Evolutionary conservation across 2,329 filamentous ascomycete species (phyloP).

Genomic region (Venturia asperata): DNA sequence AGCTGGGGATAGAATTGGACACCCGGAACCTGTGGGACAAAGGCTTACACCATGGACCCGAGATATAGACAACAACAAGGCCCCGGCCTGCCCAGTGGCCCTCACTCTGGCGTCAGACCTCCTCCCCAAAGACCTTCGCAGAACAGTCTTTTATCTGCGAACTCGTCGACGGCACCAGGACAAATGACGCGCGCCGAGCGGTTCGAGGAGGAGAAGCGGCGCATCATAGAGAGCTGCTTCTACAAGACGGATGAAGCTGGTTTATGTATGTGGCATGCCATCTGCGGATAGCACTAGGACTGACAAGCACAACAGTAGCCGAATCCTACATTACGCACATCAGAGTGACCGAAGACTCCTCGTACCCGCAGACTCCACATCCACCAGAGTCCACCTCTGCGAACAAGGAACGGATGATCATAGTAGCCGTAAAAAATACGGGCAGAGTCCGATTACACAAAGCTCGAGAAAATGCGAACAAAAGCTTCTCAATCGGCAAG

Average conservation of each 20-base stretch:
- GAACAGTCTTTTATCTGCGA: constrained; percentile 24
- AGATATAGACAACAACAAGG: constrained; percentile 21
- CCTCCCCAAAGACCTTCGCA: constrained; percentile 8
- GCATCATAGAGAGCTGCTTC: constrained; percentile 94
- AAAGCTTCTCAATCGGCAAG: constrained; percentile 94
- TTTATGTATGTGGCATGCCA: constrained; percentile 50
- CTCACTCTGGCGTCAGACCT: constrained; percentile 16
- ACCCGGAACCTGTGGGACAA: not conserved
- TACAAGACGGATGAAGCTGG: constrained; percentile 81
- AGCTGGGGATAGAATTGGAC: not conserved
- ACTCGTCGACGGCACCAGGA: constrained; percentile 20
- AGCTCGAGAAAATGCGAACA: constrained; percentile 88
- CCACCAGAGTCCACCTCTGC: constrained; percentile 67
- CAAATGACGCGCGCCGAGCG: constrained; percentile 58
- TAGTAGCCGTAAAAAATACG: constrained; percentile 86
- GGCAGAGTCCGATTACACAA: constrained; percentile 94
- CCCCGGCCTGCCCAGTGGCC: constrained; percentile 17
- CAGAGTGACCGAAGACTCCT: constrained; percentile 77
- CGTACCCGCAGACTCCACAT: constrained; percentile 74
- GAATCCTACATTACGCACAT: constrained; percentile 99
- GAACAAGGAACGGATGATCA: constrained; percentile 77
- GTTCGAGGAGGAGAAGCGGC: constrained; percentile 93
- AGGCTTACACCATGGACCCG: constrained; percentile 29
- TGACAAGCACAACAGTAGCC: constrained; percentile 45
- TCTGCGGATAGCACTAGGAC: constrained; percentile 18